Percentiles rank a stretch among this genome's conserved stretches.
phyloP scores from a whole-genome alignment of 1,284 basidiomycete species.

The Crucibulum cyathiforme region DNA sequence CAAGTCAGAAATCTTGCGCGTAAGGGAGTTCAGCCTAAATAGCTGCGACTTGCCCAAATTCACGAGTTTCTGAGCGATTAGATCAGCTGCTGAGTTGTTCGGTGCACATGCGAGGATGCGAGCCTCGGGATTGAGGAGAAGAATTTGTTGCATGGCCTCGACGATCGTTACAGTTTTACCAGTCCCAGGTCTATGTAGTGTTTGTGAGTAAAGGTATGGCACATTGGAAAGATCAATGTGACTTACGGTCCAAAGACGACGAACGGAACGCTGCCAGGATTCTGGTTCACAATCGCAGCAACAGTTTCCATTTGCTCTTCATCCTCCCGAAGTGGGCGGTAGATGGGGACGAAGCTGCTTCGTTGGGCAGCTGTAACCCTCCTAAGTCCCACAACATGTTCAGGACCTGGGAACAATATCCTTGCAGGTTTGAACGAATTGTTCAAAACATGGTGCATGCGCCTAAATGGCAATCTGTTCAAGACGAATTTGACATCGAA shows the following conservation, averaged over 20 bases:
- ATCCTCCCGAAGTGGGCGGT: constrained; percentile 46
- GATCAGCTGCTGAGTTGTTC: constrained; percentile 66
- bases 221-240: background rate
- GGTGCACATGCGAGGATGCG: constrained; percentile 55
- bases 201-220: background rate
- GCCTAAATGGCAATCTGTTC: constrained; percentile 53
- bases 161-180: constrained; percentile 60
- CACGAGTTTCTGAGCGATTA: constrained; percentile 49
- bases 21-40: constrained; percentile 55
- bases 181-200: constrained; percentile 52
- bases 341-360: constrained; percentile 33
- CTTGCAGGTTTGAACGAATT: constrained; percentile 40
- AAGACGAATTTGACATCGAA: constrained; percentile 58
- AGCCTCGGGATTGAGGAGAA: constrained; percentile 35
- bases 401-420: constrained; percentile 51
- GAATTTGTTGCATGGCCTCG: constrained; percentile 55
- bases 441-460: constrained; percentile 56
- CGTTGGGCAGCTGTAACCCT: constrained; percentile 30
- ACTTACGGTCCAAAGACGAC: constrained; percentile 63
- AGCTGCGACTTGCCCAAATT: constrained; percentile 38
- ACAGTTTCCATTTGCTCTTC: constrained; percentile 54
- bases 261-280: constrained; percentile 55
- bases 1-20: constrained; percentile 39
- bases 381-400: constrained; percentile 28
- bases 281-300: constrained; percentile 50